phyloP scores from a whole-genome alignment of 805 yeast species.

The Cyberlindnera misumaiensis region DNA sequence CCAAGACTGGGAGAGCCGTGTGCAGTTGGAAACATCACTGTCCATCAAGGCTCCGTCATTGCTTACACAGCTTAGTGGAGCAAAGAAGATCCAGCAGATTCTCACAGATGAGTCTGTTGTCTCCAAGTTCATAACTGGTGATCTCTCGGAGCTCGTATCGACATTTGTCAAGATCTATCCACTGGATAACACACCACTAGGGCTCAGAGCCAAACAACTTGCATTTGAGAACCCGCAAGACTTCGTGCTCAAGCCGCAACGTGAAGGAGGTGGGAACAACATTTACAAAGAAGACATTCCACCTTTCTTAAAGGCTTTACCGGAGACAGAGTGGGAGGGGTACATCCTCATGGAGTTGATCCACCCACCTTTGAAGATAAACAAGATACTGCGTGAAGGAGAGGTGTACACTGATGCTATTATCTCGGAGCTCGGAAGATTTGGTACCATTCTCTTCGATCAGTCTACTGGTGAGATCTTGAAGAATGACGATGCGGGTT shows the following conservation, averaged over 20 bases:
- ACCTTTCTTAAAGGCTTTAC: slow-evolving; percentile 48
- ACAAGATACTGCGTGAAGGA: slow-evolving; percentile 65
- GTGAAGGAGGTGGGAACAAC: slow-evolving; percentile 99
- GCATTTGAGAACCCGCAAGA: slow-evolving; percentile 63
- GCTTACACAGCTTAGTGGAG: slow-evolving; percentile 84
- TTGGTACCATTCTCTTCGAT: slow-evolving; percentile 78
- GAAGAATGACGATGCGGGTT: slow-evolving; percentile 69
- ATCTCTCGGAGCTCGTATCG: slow-evolving; percentile 20
- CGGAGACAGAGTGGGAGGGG: slow-evolving; percentile 76
- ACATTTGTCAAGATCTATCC: slow-evolving; percentile 90
- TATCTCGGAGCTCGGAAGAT: slow-evolving; percentile 86
- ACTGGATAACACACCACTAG: slow-evolving; percentile 62
- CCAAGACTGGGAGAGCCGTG: slow-evolving; percentile 72
- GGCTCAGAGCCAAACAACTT: slow-evolving; percentile 52
- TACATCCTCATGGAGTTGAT: slow-evolving; percentile 93
- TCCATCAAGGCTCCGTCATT: slow-evolving; percentile 93
- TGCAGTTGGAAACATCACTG: slow-evolving; percentile 58
- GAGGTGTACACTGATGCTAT: slow-evolving; percentile 63
- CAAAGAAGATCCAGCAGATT: slow-evolving; percentile 89
- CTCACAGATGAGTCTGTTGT: slow-evolving; percentile 53
- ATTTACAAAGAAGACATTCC: slow-evolving; percentile 86
- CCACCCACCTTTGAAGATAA: slow-evolving; percentile 61
- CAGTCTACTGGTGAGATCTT: slow-evolving; percentile 48
- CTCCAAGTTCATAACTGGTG: slow-evolving; percentile 36
- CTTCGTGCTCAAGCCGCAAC: slow-evolving; percentile 90